Percentiles rank a stretch among this genome's conserved stretches.
phyloP scores from a whole-genome alignment of 768 basidiomycete genomes.

The Termitomyces sp. region DNA sequence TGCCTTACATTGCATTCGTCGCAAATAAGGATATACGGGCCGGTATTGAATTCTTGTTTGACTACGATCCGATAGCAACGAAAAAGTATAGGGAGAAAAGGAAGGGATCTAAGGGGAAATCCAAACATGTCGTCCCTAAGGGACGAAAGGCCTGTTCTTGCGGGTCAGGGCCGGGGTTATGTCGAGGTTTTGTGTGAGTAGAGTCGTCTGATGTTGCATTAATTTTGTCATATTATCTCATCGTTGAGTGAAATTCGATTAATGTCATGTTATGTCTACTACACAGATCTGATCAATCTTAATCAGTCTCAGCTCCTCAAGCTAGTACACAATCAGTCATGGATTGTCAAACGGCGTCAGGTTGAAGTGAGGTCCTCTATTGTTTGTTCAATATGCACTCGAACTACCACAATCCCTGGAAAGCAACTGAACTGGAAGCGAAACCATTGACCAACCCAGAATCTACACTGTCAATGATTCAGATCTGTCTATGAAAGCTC shows the following conservation, averaged over 20 bases:
- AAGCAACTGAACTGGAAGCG: no score
- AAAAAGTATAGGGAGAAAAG: conserved; percentile 1
- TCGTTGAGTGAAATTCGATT: background rate
- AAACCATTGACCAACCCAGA: no score
- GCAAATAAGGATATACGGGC: conserved; percentile 42
- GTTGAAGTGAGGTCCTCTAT: no score
- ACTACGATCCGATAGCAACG: conserved; percentile 50
- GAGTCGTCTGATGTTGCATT: background rate
- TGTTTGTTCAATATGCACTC: no score
- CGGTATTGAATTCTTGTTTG: conserved; percentile 53
- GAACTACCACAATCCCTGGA: no score
- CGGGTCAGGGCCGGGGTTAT: conserved; percentile 12
- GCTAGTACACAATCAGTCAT: no score
- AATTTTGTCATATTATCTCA: background rate
- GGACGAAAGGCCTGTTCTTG: conserved; percentile 32
- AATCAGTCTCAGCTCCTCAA: no score
- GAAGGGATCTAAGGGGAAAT: conserved; percentile 17
- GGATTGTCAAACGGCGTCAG: no score
- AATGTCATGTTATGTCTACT: no score
- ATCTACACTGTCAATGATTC: no score
- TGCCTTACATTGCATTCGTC: conserved; percentile 58
- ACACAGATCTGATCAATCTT: no score
- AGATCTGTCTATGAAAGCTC: no score
- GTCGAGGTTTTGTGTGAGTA: conserved; percentile 18
- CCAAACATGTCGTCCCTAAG: conserved; percentile 18